These are phyloP conservation scores for Sporisorium sorghi DNA, from an alignment of 1,284 basidiomycete species.

Conservation along the genomic window DNA sequence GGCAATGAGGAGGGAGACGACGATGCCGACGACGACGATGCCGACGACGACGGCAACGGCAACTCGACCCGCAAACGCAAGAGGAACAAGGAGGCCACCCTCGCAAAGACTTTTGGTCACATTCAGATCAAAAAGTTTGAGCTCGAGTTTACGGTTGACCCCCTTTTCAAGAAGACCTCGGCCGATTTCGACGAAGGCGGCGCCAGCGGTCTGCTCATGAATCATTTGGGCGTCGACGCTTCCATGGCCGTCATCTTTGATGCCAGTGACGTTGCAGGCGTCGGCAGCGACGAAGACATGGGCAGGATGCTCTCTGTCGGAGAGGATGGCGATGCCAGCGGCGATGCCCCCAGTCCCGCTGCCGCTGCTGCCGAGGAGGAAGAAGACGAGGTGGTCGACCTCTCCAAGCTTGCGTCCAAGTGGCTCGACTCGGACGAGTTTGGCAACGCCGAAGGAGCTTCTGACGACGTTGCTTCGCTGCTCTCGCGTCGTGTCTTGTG, in stretches of 20 bases:
- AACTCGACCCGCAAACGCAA: conserved; percentile 72
- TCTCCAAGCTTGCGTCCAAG: conserved; percentile 55
- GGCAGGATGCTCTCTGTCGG: conserved; percentile 37
- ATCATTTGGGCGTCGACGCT: conserved; percentile 78
- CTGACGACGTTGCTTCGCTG: conserved; percentile 32
- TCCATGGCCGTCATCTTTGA: conserved; percentile 93
- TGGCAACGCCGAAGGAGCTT: conserved; percentile 11
- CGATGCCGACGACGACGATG: conserved; percentile 70
- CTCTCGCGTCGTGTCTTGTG: conserved; percentile 57
- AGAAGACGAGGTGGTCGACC: conserved; percentile 39
- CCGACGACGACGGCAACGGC: conserved; percentile 75
- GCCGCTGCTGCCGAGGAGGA: conserved; percentile 24
- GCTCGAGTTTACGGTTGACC: conserved; percentile 91
- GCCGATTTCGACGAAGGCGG: conserved; percentile 99
- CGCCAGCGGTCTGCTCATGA: conserved; percentile 78
- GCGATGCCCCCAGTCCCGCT: conserved; percentile 15
- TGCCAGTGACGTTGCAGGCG: conserved; percentile 86
- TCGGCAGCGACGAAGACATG: conserved; percentile 77
- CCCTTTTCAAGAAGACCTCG: conserved; percentile 95
- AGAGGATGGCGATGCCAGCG: conserved; percentile 28
- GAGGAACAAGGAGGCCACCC: conserved; percentile 64
- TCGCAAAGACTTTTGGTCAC: conserved; percentile 73
- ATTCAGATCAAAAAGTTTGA: conserved; percentile 82
- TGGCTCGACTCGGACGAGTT: conserved; percentile 47
- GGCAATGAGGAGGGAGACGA: conserved; percentile 70